These are phyloP conservation scores for Mycena amicta DNA, from an alignment of 768 basidiomycete genomes.

Conservation along the genomic window DNA sequence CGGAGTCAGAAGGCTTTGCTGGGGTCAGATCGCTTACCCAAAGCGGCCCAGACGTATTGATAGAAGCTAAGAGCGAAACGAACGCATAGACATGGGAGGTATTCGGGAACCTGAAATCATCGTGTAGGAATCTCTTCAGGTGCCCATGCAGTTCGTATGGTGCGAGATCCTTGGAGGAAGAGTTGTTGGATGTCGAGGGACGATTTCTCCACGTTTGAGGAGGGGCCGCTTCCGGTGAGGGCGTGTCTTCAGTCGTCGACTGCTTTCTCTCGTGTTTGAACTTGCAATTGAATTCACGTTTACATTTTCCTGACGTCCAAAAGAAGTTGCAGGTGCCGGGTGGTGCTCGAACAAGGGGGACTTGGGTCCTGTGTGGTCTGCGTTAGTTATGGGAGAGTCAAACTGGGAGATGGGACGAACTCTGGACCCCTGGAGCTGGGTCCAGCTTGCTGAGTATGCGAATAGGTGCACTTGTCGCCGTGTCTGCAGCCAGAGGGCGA, in stretches of 20 bases:
- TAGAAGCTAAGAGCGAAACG: slow-evolving; percentile 37
- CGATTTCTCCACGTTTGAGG: slow-evolving; percentile 2
- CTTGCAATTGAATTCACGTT: slow-evolving; percentile 46
- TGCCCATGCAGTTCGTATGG: slow-evolving; percentile 51
- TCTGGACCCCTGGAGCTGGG: slow-evolving; percentile 9
- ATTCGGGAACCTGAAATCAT: slow-evolving; percentile 44
- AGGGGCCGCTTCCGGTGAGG: slow-evolving; percentile 1
- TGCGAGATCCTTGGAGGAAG: slow-evolving; percentile 33
- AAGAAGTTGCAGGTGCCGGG: slow-evolving; percentile 47
- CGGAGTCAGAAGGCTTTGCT: neutral
- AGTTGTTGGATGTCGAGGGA: neutral
- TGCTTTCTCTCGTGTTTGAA: slow-evolving; percentile 37
- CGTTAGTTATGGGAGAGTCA: too few relatives aligned
- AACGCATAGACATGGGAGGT: slow-evolving; percentile 52
- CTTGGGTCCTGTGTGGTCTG: neutral
- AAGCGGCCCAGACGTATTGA: slow-evolving; percentile 36
- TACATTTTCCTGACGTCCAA: slow-evolving; percentile 51
- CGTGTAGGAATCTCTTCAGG: slow-evolving; percentile 45
- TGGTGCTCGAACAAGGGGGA: slow-evolving; percentile 22
- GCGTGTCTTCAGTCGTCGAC: slow-evolving; percentile 17
- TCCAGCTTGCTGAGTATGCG: slow-evolving; percentile 20
- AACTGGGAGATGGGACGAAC: slow-evolving; percentile 14
- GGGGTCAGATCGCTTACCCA: slow-evolving; percentile 41
- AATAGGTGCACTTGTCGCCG: slow-evolving; percentile 43
- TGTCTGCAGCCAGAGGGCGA: slow-evolving; percentile 48